Evolutionary conservation across 305 asterid species (phyloP).

Genomic region (Salvia sclarea): DNA sequence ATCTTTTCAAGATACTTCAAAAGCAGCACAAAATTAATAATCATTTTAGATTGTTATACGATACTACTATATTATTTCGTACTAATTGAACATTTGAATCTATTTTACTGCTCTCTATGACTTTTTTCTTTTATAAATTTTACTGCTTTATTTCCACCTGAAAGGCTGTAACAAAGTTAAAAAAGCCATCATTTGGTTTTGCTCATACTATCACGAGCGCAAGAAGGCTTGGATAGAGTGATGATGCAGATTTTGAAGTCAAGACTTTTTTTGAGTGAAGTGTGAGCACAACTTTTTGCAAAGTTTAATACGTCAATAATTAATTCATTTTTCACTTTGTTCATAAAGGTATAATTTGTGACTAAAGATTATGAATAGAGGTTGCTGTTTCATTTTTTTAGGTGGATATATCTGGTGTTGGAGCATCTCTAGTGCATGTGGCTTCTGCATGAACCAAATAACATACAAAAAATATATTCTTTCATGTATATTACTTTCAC

Average conservation of each 20-base stretch:
- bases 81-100: neutral
- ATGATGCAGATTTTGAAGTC: neutral
- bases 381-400: no score
- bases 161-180: constrained; percentile 30
- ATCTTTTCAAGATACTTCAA: constrained; percentile 24
- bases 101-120: constrained; percentile 14
- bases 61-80: constrained; percentile 17
- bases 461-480: no score
- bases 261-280: neutral
- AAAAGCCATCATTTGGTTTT: constrained; percentile 44
- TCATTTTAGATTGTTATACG: neutral
- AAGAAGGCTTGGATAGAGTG: constrained; percentile 14
- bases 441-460: no score
- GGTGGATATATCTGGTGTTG: no score
- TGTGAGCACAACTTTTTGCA: neutral
- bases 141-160: neutral
- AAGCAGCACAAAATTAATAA: constrained; percentile 4
- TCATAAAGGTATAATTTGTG: no score
- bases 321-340: no score
- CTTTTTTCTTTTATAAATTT: neutral
- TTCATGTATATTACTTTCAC: no score
- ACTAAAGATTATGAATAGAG: no score
- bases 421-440: no score
- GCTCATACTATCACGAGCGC: constrained; percentile 33
- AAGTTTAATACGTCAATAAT: neutral